Evolutionary conservation across 805 yeast species (phyloP), one percentile per base, ranked within the genome.

Genomic region (Wickerhamia fluorescens): DNA sequence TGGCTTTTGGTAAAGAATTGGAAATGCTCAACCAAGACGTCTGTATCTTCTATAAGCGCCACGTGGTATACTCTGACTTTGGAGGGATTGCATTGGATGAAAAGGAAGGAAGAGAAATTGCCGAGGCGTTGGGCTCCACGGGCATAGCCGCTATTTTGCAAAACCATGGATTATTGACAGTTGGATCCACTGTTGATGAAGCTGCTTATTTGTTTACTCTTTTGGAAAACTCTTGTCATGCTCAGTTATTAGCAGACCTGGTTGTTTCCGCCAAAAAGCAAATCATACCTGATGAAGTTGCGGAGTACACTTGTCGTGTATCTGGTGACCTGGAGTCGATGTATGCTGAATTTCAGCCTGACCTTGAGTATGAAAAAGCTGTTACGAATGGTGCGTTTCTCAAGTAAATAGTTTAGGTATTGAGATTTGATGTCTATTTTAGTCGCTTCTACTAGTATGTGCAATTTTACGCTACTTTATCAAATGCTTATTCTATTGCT

Each of bases 1-100:
- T 57, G 12, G 49, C 59, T 2, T 49, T 59, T 23, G 66, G 64
- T 5, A 49, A 49, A 30, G 51, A 52, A 17, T 59, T 83, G 38
- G 88, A 81, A 36, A 83, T 83, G 92, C 45, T 83, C 36, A 81
- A 76, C 56, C 94, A 83, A 58, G 94, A 84, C 42, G 79, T 63
- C 4, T 80, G 88, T 50, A 58, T 65, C 7, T 73, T 84, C 42
- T 77, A 78, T 62, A 71, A 76, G 20, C 58, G 61, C 27, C 92
- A 81, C 37, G 53, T 76, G 1, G 87, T 83, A 3, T 80, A 79
- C 53, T 35, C 45, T 12, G 71, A 73, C 47, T 82, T 81, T 51
- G 92, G 92, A 17, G 94, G 94, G 22, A 83, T 83, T 32, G 94
- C 86, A 1, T 42, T 80, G 16, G 82, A 77, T 41, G 61, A 56